Percentiles rank a stretch among this genome's conserved stretches.
Conservation (phyloP, 495 filamentous ascomycete genomes). For the Pyronema omphalodes region DNA sequence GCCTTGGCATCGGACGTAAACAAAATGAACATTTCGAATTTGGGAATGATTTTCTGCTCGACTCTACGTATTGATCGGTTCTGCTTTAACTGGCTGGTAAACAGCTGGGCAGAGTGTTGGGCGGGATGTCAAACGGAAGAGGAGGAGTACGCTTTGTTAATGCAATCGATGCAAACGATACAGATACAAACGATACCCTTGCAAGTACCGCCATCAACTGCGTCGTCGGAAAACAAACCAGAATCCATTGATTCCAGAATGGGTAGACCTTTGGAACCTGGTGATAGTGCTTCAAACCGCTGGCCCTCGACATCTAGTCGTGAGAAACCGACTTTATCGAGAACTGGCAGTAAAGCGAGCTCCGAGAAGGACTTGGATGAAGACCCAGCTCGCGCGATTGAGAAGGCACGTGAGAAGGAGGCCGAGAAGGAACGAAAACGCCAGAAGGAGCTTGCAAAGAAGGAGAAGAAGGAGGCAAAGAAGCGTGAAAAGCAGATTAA, state of each 20-base stretch:
- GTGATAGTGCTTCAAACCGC: constrained; percentile 5
- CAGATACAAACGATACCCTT: constrained; percentile 12
- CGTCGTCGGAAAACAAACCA: not conserved
- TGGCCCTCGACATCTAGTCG: constrained; percentile 14
- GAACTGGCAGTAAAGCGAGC: not conserved
- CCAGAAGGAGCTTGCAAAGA: not conserved
- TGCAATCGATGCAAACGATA: constrained; percentile 5
- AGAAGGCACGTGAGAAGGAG: not conserved
- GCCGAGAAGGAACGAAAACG: not conserved
- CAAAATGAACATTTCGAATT: constrained; percentile 24
- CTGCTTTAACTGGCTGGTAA: constrained; percentile 24
- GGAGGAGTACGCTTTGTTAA: constrained; percentile 18
- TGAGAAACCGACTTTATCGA: not conserved
- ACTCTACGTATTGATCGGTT: constrained; percentile 24
- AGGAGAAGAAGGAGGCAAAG: not conserved
- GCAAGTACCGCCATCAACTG: constrained; percentile 6
- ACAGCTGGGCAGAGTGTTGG: constrained; percentile 23
- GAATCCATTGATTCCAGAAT: constrained; percentile 6
- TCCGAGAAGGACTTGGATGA: not conserved
- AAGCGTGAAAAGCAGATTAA: not conserved
- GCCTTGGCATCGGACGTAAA: constrained; percentile 20
- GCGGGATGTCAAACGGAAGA: constrained; percentile 21
- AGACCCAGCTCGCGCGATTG: not conserved
- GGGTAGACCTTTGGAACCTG: constrained; percentile 7
- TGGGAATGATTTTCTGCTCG: constrained; percentile 25